A percentile compares a stretch with the other conserved stretches of the same genome.
phyloP scores from a whole-genome alignment of 1,284 basidiomycete species.

The Trametes hirsuta region DNA sequence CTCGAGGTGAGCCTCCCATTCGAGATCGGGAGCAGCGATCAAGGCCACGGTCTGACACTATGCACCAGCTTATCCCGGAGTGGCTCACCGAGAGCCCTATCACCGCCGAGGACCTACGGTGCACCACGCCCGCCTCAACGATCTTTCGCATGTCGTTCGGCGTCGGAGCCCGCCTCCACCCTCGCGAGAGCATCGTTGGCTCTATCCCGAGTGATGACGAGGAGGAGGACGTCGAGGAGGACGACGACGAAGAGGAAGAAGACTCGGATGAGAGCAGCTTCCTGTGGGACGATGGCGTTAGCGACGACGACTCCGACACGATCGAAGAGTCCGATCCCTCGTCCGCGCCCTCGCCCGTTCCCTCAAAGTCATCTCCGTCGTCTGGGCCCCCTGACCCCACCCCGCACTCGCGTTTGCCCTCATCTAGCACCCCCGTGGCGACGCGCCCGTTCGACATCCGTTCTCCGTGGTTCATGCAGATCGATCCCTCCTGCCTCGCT shows the following conservation, averaged over 20 bases:
- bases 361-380: background rate
- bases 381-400: background rate
- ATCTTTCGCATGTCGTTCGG: conserved; percentile 26
- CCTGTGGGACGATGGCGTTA: conserved; percentile 6
- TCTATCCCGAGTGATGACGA: background rate
- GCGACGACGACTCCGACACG: conserved; percentile 7
- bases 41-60: background rate
- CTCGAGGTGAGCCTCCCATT: conserved; percentile 12
- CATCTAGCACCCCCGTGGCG: background rate
- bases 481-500: conserved; percentile 22
- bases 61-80: conserved; percentile 17
- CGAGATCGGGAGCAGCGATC: background rate
- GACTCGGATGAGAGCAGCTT: conserved; percentile 9
- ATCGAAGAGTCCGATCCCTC: conserved; percentile 1
- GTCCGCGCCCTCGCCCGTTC: background rate
- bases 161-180: background rate
- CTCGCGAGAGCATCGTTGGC: conserved; percentile 10
- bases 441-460: conserved; percentile 1
- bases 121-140: conserved; percentile 20
- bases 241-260: conserved; percentile 7
- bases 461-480: conserved; percentile 22
- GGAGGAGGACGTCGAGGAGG: conserved; percentile 6
- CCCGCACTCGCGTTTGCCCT: background rate
- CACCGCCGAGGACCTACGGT: conserved; percentile 23
- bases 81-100: conserved; percentile 26